These are phyloP conservation scores for Aspergillus costaricaensis DNA, from an alignment of 2,329 filamentous ascomycete species.

Conservation along the genomic window DNA sequence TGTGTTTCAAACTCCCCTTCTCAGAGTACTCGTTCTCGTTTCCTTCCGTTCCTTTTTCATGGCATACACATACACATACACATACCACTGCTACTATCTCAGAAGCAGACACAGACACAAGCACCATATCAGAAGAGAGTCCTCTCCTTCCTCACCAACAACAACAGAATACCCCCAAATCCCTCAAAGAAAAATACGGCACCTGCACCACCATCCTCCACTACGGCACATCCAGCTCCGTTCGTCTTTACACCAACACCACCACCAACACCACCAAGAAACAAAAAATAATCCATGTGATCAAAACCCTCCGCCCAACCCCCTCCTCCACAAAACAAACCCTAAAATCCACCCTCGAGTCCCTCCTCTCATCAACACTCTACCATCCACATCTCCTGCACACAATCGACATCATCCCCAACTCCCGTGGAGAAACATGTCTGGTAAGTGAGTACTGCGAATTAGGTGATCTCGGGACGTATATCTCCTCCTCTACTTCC, in stretches of 20 bases:
- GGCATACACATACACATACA: too few species aligned
- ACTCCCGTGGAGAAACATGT: constrained; percentile 31
- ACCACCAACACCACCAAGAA: not conserved
- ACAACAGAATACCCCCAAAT: not conserved
- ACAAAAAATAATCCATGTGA: constrained; percentile 16
- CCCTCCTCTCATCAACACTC: constrained; percentile 20
- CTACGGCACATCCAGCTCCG: constrained; percentile 29
- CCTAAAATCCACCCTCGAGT: constrained; percentile 13
- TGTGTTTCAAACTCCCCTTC: too few species aligned
- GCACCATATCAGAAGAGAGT: not conserved
- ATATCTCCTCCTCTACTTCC: constrained; percentile 34
- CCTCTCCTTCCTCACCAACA: constrained; percentile 6
- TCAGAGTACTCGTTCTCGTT: too few species aligned
- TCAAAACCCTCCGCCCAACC: constrained; percentile 33
- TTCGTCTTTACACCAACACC: constrained; percentile 23
- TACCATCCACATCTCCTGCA: constrained; percentile 33
- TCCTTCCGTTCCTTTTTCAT: too few species aligned
- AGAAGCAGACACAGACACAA: not conserved
- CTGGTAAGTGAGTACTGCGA: constrained; percentile 51
- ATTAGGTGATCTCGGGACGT: constrained; percentile 71
- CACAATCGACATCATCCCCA: constrained; percentile 29
- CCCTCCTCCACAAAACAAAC: constrained; percentile 3
- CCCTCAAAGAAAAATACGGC: constrained; percentile 27
- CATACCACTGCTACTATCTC: not conserved
- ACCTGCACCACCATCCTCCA: constrained; percentile 31